phyloP scores from a whole-genome alignment of 345 rosid genomes.

The Draba incana region DNA sequence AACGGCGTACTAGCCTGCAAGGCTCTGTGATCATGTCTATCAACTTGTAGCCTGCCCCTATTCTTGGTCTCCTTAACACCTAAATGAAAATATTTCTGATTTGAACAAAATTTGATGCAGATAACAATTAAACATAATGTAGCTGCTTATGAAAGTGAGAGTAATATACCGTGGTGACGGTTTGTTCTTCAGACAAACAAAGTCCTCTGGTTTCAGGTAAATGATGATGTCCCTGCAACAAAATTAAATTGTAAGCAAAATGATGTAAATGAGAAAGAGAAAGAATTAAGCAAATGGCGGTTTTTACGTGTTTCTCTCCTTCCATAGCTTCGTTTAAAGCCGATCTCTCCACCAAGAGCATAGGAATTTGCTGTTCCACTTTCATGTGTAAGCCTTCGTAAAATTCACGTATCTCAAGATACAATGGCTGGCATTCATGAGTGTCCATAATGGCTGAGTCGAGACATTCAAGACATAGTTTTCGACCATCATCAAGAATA shows the following conservation, averaged over 20 bases:
- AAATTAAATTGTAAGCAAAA: not conserved
- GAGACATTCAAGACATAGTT: slow-evolving; percentile 83
- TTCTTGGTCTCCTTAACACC: slow-evolving; percentile 69
- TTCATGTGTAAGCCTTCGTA: slow-evolving; percentile 89
- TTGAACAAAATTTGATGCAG: not conserved
- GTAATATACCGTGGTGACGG: slow-evolving; percentile 70
- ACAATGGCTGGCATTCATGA: slow-evolving; percentile 78
- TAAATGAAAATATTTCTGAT: not conserved
- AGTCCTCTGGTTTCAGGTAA: slow-evolving; percentile 98
- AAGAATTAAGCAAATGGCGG: not conserved
- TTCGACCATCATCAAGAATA: slow-evolving; percentile 78
- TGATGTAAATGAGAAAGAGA: not conserved
- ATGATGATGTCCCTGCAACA: slow-evolving; percentile 85
- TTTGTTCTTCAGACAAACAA: slow-evolving; percentile 95
- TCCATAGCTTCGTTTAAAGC: slow-evolving; percentile 82
- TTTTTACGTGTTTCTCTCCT: slow-evolving; percentile 58
- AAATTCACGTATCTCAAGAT: slow-evolving; percentile 75
- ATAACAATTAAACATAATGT: not conserved
- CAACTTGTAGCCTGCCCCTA: slow-evolving; percentile 65
- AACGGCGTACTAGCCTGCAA: slow-evolving; percentile 68
- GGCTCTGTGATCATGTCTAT: slow-evolving; percentile 85
- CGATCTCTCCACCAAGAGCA: slow-evolving; percentile 83
- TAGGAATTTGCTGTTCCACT: slow-evolving; percentile 73
- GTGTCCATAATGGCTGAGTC: slow-evolving; percentile 85
- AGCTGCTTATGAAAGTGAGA: slow-evolving; percentile 16